Evolutionary conservation across 2,329 filamentous ascomycete species (phyloP), one percentile per base, ranked within the genome.

Genomic region (Colletotrichum endophyticum): DNA sequence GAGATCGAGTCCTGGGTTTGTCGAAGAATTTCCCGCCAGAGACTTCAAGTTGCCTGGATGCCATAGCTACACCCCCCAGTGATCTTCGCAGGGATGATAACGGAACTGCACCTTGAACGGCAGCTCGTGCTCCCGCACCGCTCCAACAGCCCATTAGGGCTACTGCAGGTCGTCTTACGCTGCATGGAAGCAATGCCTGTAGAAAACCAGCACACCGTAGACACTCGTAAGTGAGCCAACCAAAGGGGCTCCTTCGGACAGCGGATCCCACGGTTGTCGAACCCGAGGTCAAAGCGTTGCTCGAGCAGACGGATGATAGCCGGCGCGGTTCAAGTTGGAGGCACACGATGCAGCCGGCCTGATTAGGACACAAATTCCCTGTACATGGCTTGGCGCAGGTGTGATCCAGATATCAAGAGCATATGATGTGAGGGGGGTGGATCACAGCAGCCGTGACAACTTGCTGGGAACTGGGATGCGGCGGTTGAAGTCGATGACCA

Each of bases 61-160:
- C 22, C 25, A 53, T 74, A 66, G 44, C 27, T 22, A 64, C 70
- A 76, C 63, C 28, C 73, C 73, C 56, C 28, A 30, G 16, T 76
- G 75, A 77, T 77, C 75, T 61, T 25, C 75, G 8, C 67, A 77
- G 62, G 72, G 75, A 76, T 70, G 5, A 8, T 70, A 22, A 34
- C 66, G 36, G 71, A 66, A 39, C 25, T 44, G 71, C 66, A 66
- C 59, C 49, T 62, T 69, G 32, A 49, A 68, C 34, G 56, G 69
- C 53, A 72, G 64, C 66, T 67, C 57, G 39, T 44, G 62, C 56
- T 73, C 66, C 74, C 36, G 61, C 72, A 34, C 25, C 66, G 49
- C 25, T 28, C 49, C 34, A 70, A 53, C 70, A 66, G 66, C 59
- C 71, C 66, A 61, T 53, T 36, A 61, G 59, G 49, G 70, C 74